Conservation (phyloP, 148 eudicot species). For the Talinum fruticosum region DNA sequence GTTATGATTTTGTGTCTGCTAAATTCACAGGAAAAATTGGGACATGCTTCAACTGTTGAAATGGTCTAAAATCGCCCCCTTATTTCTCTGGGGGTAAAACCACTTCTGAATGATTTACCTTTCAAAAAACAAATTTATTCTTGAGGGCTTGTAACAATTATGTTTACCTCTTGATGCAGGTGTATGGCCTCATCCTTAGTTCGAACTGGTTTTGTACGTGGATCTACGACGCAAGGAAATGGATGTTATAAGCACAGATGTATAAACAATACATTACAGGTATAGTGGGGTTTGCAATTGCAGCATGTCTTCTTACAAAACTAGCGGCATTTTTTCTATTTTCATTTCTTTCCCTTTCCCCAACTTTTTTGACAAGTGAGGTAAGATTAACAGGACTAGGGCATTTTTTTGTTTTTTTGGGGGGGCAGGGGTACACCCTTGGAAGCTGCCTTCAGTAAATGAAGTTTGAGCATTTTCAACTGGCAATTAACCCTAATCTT, state of each 20-base stretch:
- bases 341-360: background rate
- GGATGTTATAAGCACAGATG: conserved; percentile 98
- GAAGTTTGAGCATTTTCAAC: background rate
- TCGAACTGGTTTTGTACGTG: conserved; percentile 94
- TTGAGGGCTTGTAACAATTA: background rate
- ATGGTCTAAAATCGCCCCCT: background rate
- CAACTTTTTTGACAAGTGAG: too few relatives aligned
- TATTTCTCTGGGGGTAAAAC: background rate
- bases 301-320: background rate
- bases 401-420: background rate
- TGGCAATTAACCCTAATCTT: background rate
- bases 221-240: conserved; percentile 87
- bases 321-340: background rate
- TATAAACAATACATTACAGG: conserved; percentile 72
- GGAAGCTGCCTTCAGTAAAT: background rate
- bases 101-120: background rate
- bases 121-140: background rate
- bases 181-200: conserved; percentile 97
- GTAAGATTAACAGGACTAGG: too few relatives aligned
- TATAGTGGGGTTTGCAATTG: conserved; percentile 22
- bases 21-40: background rate
- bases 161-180: conserved; percentile 38
- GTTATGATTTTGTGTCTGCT: background rate
- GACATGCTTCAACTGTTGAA: background rate
- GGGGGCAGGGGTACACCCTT: background rate